phyloP scores from a whole-genome alignment of 768 basidiomycete genomes.

The Macrocybe gigantea region DNA sequence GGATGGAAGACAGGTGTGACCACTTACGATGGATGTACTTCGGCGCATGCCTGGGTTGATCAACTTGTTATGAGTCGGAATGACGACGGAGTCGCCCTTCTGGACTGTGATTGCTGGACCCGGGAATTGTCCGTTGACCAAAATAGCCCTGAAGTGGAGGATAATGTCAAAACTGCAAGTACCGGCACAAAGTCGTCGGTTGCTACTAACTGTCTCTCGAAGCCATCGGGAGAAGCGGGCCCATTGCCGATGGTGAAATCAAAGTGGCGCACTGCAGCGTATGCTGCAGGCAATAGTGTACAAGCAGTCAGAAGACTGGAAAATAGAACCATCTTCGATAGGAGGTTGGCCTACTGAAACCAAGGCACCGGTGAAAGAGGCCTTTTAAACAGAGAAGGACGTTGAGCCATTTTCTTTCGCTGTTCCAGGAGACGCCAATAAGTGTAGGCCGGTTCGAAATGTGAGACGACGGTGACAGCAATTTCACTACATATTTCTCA shows the following conservation, averaged over 20 bases:
- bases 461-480: conserved; percentile 2
- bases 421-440: conserved; percentile 8
- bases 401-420: conserved; percentile 11
- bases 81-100: conserved; percentile 18
- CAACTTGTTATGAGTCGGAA: conserved; percentile 14
- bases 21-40: conserved; percentile 18
- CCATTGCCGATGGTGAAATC: conserved; percentile 12
- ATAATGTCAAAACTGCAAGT: not conserved
- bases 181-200: not conserved
- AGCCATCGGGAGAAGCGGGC: conserved; percentile 13
- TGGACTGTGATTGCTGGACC: conserved; percentile 13
- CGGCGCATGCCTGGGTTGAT: conserved; percentile 17
- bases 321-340: conserved; percentile 9
- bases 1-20: not conserved
- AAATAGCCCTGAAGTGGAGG: conserved; percentile 8
- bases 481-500: conserved; percentile 13
- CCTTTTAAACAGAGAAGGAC: conserved; percentile 8
- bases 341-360: conserved; percentile 2
- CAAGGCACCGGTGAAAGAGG: not conserved
- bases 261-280: conserved; percentile 12
- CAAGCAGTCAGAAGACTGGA: conserved; percentile 7
- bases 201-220: conserved; percentile 8
- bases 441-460: not conserved
- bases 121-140: conserved; percentile 17
- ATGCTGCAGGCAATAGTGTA: conserved; percentile 11